Conservation (phyloP, 2,329 filamentous ascomycete species). For the Aureobasidium mangrovei region DNA sequence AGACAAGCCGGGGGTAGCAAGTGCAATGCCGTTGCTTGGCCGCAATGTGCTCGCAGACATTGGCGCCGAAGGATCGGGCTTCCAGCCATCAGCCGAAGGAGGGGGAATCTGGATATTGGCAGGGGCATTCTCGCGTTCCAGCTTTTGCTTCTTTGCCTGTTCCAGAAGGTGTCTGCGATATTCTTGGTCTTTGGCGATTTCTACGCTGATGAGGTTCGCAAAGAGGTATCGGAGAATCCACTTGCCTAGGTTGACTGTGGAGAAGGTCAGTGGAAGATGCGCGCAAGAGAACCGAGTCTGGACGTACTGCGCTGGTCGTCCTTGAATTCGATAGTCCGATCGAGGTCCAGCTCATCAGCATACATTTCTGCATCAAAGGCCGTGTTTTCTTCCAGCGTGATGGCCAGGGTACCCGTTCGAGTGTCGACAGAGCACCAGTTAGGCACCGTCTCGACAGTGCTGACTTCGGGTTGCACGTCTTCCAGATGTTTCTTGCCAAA, state of each 20-base stretch:
- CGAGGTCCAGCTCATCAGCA: slow-evolving; percentile 72
- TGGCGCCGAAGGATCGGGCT: slow-evolving; percentile 29
- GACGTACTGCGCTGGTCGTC: slow-evolving; percentile 71
- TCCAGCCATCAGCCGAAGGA: slow-evolving; percentile 38
- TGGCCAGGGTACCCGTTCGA: slow-evolving; percentile 81
- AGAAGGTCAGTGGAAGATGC: slow-evolving; percentile 37
- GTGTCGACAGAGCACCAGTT: slow-evolving; percentile 97
- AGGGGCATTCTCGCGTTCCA: slow-evolving; percentile 51
- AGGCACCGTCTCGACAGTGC: slow-evolving; percentile 79
- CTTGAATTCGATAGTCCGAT: slow-evolving; percentile 68
- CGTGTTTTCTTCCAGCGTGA: slow-evolving; percentile 85
- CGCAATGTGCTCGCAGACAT: slow-evolving; percentile 46
- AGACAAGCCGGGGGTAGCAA: slow-evolving; percentile 60
- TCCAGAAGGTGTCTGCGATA: slow-evolving; percentile 61
- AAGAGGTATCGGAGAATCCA: slow-evolving; percentile 94
- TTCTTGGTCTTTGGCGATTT: slow-evolving; percentile 70
- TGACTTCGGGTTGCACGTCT: slow-evolving; percentile 78
- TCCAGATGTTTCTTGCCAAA: slow-evolving; percentile 92
- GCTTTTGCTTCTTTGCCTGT: slow-evolving; percentile 49
- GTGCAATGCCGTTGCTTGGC: slow-evolving; percentile 52
- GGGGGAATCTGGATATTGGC: slow-evolving; percentile 51
- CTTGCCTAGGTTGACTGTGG: slow-evolving; percentile 72
- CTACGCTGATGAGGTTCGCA: slow-evolving; percentile 78
- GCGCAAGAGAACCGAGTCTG: slow-evolving; percentile 41
- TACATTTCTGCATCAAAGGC: slow-evolving; percentile 98